Percentiles rank a stretch among this genome's conserved stretches.
phyloP scores from a whole-genome alignment of 208 protist species.

The Leishmania major region DNA sequence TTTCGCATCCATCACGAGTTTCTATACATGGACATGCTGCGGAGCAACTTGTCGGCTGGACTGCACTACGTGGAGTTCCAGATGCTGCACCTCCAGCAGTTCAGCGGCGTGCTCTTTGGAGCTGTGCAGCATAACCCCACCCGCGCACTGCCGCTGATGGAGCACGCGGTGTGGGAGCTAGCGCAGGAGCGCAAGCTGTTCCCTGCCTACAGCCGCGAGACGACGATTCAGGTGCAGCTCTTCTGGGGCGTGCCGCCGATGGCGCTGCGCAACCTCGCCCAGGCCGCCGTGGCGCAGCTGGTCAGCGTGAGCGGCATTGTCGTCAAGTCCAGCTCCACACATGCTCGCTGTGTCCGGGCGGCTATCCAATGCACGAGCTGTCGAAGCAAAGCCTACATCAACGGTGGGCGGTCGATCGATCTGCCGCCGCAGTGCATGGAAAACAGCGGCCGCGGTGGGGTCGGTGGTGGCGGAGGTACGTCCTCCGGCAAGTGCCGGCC shows the following conservation, averaged over 20 bases:
- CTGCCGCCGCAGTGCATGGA: conserved; percentile 89
- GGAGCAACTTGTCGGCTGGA: conserved; percentile 77
- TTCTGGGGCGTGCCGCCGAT: conserved; percentile 86
- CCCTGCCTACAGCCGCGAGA: conserved; percentile 54
- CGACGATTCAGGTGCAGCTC: conserved; percentile 87
- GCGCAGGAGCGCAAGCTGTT: conserved; percentile 77
- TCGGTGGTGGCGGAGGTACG: conserved; percentile 18
- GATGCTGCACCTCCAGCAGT: conserved; percentile 86
- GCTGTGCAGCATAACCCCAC: conserved; percentile 75
- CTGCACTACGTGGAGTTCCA: conserved; percentile 89
- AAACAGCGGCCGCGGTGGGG: conserved; percentile 59
- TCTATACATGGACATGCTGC: conserved; percentile 88
- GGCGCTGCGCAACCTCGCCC: conserved; percentile 79
- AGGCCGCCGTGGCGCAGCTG: conserved; percentile 76
- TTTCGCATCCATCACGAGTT: conserved; percentile 83
- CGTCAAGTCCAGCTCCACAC: conserved; percentile 82
- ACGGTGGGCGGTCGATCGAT: conserved; percentile 70
- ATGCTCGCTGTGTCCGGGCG: conserved; percentile 81
- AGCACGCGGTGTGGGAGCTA: conserved; percentile 83
- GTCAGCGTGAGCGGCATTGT: conserved; percentile 92
- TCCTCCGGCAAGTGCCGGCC: conserved; percentile 74
- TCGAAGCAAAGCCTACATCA: conserved; percentile 84
- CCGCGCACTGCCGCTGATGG: conserved; percentile 79
- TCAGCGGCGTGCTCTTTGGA: conserved; percentile 71
- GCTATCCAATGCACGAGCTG: conserved; percentile 93